These are phyloP conservation scores for Leishmania arabica DNA, from an alignment of 208 protist genomes.

Conservation along the genomic window DNA sequence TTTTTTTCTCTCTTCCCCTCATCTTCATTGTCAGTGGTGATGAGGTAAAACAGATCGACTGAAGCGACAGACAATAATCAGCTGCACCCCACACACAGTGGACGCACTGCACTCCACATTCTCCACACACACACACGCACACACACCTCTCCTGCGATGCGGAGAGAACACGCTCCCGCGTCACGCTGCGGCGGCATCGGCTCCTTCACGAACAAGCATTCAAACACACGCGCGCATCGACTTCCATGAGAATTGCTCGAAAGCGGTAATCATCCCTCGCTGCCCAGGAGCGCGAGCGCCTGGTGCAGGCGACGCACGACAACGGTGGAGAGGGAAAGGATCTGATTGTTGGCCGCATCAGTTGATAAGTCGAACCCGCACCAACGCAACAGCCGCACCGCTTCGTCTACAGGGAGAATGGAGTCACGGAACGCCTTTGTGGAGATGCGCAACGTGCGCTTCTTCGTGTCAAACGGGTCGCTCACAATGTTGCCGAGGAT, in stretches of 20 bases:
- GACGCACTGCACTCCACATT: neutral
- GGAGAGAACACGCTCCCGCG: neutral
- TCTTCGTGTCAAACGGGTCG: conserved; percentile 67
- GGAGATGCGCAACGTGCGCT: conserved; percentile 62
- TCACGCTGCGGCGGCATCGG: neutral
- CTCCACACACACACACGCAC: neutral
- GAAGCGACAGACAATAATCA: neutral
- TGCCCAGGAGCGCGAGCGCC: conserved; percentile 27
- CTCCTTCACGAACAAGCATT: neutral
- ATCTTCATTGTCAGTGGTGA: neutral
- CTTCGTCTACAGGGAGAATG: conserved; percentile 45
- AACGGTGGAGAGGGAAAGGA: conserved; percentile 58
- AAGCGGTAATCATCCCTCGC: neutral
- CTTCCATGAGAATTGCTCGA: neutral
- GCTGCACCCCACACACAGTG: neutral
- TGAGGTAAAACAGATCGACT: neutral
- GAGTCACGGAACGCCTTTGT: conserved; percentile 58
- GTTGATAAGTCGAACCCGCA: conserved; percentile 68
- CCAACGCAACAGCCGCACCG: conserved; percentile 55
- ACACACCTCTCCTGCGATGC: neutral
- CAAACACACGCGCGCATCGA: neutral
- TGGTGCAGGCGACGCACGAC: conserved; percentile 48
- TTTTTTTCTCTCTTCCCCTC: neutral
- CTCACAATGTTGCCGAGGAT: conserved; percentile 71
- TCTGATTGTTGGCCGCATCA: conserved; percentile 41